Evolutionary conservation across 768 basidiomycete species (phyloP), one percentile per base, ranked within the genome.

Genomic region (Russula abietina): DNA sequence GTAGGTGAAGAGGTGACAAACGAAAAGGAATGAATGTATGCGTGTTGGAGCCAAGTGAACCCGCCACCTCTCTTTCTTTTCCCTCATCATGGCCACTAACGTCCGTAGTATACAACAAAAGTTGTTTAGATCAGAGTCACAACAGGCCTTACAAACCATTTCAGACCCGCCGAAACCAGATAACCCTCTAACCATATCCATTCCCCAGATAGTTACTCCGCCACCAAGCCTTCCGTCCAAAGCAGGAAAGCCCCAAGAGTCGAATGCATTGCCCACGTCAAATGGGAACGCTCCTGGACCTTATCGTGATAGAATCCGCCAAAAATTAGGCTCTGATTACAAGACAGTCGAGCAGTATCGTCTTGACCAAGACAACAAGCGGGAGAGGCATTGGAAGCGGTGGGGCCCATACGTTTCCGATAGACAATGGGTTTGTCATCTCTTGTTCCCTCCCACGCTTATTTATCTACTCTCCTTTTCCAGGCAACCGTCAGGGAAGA

Each of bases 321-420:
- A 84, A 64, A 75, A 75, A 60, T 78, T 95, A 36, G 91, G 91
- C 1, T 69, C 76, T 4, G 78, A 86, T 38, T 98, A 95, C 73
- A 81, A 85, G 55, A 89, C 91, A 14, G 84, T 83, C 26, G 96
- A 99, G 77, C 84, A 84, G 67, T 79, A 89, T 73, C 84, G 95
- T 54, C 83, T 99, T n/a, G 76, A 85, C 54, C 89, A 98, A 70
- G 91, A 93, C 67, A 86, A 82, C 61, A 78, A 80, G 55, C 87
- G 84, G 68, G 86, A 91, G 67, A 81, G 81, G 55, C 95, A 98
- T 74, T 99, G 97, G 97, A 98, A 98, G 76, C 82, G 92, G 69
- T 98, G 96, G 96, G 97, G 97, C 22, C 97, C 97, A 17, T 99
- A 99, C 77, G 82, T 99, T 57, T 88, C 88, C 62, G 97, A 99